Conservation (phyloP, 176 grass and related monocot genomes). For the barley (Hordeum vulgare) region DNA sequence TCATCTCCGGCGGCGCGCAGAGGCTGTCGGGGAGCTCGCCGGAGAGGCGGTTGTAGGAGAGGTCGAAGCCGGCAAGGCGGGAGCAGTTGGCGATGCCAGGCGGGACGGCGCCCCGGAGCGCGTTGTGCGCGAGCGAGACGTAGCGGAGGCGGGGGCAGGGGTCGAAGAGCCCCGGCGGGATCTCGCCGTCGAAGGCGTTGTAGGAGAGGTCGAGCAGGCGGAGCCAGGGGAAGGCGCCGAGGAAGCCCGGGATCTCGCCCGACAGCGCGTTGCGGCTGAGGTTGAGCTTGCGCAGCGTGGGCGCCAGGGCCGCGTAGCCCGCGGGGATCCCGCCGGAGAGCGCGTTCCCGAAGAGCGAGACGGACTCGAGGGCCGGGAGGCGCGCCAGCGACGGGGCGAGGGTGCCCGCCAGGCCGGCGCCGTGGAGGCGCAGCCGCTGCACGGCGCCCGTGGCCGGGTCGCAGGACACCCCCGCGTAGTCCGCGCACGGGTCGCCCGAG, state of each 20-base stretch:
- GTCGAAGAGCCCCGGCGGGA: constrained; percentile 59
- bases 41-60: constrained; percentile 88
- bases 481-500: constrained; percentile 43
- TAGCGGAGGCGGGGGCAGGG: constrained; percentile 78
- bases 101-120: constrained; percentile 52
- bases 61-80: constrained; percentile 78
- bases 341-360: constrained; percentile 80
- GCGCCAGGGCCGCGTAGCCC: constrained; percentile 14
- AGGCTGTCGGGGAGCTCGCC: constrained; percentile 59
- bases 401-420: constrained; percentile 17
- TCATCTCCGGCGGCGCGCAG: constrained; percentile 67
- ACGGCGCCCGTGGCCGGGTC: constrained; percentile 42
- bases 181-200: constrained; percentile 76
- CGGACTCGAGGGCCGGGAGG: constrained; percentile 52
- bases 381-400: constrained; percentile 51
- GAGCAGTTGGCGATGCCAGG: constrained; percentile 49
- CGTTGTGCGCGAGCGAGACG: constrained; percentile 86
- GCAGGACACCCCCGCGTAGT: constrained; percentile 56
- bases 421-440: constrained; percentile 65
- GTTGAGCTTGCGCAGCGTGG: constrained; percentile 85
- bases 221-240: constrained; percentile 52
- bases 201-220: constrained; percentile 92
- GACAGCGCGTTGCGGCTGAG: constrained; percentile 75
- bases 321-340: constrained; percentile 53
- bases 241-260: constrained; percentile 61